Evolutionary conservation across 2,329 filamentous ascomycete species (phyloP), one percentile per base, ranked within the genome.

Genomic region (Calcarisporium arbuscula): DNA sequence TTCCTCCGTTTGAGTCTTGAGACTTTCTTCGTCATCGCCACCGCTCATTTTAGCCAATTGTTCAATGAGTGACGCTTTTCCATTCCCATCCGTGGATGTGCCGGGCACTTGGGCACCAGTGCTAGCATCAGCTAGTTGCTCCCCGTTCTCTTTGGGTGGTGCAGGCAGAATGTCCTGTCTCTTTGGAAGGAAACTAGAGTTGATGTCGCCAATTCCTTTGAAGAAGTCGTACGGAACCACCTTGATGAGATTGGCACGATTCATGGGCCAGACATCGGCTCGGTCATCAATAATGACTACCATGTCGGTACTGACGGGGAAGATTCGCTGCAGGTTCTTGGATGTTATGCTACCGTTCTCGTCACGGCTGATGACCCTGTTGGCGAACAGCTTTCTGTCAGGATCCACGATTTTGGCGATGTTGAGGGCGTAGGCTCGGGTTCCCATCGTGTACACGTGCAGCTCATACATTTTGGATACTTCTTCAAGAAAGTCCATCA

Each of bases 361-460:
- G 56, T 96, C 90, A 51, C 92, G 83, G 60, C 90, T 96, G 52
- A 98, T 84, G 50, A 98, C 89, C 36, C 92, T 80, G 59, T 95
- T 89, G 25, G 85, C 90, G 57, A 98, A 98, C 8, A 95, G 77
- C 54, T 82, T 89, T 44, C 82, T 77, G 21, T 90, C 80, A 0
- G 90, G 90, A 52, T 98, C 92, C 42, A 98, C 85, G 43, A 98
- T 90, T 47, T 84, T 82, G 23, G 88, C 88, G 48, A 98, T 94
- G 41, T 86, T 83, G 48, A 89, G 73, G 8, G 92, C 92, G 55
- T 98, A 98, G n/a, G 90, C 86, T 44, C 92, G 78, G 16, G 92
- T 98, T 37, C 90, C 92, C 92, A 98, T 98, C 28, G 92, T 98
- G 66, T 98, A 98, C 43, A 98, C 90, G 57, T 98, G 92, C 52